Base-by-base conservation (phyloP, 768 basidiomycete genomes). In the Rhodotorula sphaerocarpa region DNA sequence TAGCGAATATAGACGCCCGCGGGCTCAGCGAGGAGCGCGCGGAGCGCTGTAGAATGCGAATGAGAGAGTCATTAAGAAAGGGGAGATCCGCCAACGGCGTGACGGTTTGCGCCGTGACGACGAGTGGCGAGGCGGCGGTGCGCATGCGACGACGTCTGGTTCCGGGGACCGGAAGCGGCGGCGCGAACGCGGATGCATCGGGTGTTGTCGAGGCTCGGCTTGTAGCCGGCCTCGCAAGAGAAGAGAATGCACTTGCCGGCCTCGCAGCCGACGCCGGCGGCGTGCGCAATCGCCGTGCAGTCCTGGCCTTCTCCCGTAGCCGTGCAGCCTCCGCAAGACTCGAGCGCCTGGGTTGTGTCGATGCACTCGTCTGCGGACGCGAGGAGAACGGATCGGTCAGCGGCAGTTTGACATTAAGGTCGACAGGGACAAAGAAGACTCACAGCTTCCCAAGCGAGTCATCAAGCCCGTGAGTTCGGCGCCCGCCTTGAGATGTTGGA, bases 241-340 rank as follows among this genome's bases (percentile, higher is more conserved):
- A 78, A 71, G 45, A 80, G 75, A n/a, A 76, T 48, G 61, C 79
- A 81, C 39, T 65, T 45, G 25, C 78, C 75, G 12, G 61, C 59
- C 5, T 65, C 61, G 71, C 79, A 79, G 18, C 55, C 65, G 3
- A 67, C 65, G 18, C 70, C 67, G 14, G 45, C 41, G 12, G 80
- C 83, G 54, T 82, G 81, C 51, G 75, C 63, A 66, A 89, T 86
- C 50, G 79, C 74, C 25, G 82, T 83, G 74, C 86, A 89, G 74
- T 89, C 85, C 73, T 82, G 76, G 27, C 87, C 87, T 52, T 77
- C 73, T 25, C 83, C 83, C 25, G 80, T 74, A 18, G 80, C 78
- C 2, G 82, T 76, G 73, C 87, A 88, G 36, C 88, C 87, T 66
- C 87, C 87, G 74, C 87, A 88, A 23, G 83, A 83, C 62, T 82